Conservation (phyloP, 169 alveolate genomes). For the Cryptosporidium meleagridis region DNA sequence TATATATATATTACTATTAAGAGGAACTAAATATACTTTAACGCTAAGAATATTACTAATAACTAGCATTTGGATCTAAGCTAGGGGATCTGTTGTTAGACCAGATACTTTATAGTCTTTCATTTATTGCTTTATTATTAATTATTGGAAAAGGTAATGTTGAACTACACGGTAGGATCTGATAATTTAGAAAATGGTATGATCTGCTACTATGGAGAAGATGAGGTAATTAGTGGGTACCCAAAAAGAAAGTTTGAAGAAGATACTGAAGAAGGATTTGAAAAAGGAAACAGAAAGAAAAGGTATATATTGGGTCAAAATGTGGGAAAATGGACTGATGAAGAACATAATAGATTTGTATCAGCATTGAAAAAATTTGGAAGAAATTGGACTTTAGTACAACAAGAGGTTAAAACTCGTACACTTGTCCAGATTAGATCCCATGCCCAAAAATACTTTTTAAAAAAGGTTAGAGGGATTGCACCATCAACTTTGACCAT, state of each 20-base stretch:
- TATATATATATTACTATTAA: neutral
- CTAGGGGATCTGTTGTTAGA: neutral
- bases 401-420: slow-evolving; percentile 81
- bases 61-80: neutral
- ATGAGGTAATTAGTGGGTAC: slow-evolving; percentile 25
- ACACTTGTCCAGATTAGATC: slow-evolving; percentile 83
- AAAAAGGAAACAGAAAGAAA: slow-evolving; percentile 45
- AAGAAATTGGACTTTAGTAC: slow-evolving; percentile 83
- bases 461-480: slow-evolving; percentile 73
- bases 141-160: slow-evolving; percentile 29
- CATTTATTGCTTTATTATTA: slow-evolving; percentile 5
- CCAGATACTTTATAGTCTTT: neutral
- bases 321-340: slow-evolving; percentile 83
- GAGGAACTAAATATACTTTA: neutral
- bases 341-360: slow-evolving; percentile 82
- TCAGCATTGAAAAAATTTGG: slow-evolving; percentile 81
- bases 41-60: neutral
- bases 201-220: slow-evolving; percentile 65
- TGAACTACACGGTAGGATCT: slow-evolving; percentile 63
- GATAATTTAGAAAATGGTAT: slow-evolving; percentile 52
- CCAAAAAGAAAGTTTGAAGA: slow-evolving; percentile 56
- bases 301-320: slow-evolving; percentile 70
- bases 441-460: slow-evolving; percentile 85
- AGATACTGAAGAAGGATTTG: slow-evolving; percentile 45
- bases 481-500: slow-evolving; percentile 51